phyloP scores from a whole-genome alignment of 2,329 filamentous ascomycete species.

The Simplicillium sp. region DNA sequence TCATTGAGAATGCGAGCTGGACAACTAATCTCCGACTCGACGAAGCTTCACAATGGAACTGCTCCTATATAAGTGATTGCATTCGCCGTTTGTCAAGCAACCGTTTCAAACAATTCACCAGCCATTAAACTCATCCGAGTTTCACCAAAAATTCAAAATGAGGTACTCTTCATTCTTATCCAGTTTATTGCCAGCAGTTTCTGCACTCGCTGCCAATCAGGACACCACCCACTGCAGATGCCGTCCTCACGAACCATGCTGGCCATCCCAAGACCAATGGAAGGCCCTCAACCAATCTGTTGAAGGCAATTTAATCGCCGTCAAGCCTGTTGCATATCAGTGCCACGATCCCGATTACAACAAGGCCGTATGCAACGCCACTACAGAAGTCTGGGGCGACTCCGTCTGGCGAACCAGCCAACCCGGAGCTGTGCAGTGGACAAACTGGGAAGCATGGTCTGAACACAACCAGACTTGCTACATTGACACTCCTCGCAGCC shows the following conservation, averaged over 20 bases:
- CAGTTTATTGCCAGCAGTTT: background rate
- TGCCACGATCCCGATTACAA: constrained; percentile 39
- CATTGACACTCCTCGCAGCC: constrained; percentile 14
- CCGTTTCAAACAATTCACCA: background rate
- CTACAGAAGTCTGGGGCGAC: constrained; percentile 18
- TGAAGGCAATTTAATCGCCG: constrained; percentile 36
- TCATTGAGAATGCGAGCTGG: too few species aligned
- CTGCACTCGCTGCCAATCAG: background rate
- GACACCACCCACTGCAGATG: constrained; percentile 24
- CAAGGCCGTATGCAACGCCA: constrained; percentile 25
- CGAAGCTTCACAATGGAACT: too few species aligned
- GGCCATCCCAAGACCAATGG: constrained; percentile 38
- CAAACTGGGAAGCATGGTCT: constrained; percentile 28
- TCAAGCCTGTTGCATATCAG: constrained; percentile 35
- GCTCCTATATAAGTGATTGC: too few species aligned
- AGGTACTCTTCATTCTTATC: background rate
- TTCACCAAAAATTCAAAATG: background rate
- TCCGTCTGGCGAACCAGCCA: constrained; percentile 24
- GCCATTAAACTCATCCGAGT: background rate
- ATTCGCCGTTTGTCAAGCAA: too few species aligned
- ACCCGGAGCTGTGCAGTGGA: constrained; percentile 23
- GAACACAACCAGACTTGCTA: constrained; percentile 24
- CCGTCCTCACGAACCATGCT: constrained; percentile 38
- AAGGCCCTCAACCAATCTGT: constrained; percentile 37
- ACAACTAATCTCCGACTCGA: too few species aligned